phyloP scores from a whole-genome alignment of 2,329 filamentous ascomycete species.

The Aspergillus intermedius region DNA sequence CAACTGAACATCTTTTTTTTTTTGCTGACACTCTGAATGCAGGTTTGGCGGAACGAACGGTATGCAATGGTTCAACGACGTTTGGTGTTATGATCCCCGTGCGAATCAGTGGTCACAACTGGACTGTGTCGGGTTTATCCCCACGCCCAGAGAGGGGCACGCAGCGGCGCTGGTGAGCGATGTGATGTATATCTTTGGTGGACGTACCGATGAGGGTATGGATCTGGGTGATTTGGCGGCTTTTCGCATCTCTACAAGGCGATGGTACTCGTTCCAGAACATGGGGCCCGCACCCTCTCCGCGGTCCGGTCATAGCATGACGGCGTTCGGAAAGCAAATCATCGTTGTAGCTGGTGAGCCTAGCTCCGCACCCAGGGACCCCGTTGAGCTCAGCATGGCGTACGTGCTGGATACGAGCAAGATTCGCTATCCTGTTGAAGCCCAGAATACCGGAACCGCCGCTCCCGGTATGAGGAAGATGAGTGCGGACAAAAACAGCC shows the following conservation, averaged over 20 bases:
- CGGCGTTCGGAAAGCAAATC: conserved; percentile 83
- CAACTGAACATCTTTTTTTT: neutral
- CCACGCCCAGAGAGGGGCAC: conserved; percentile 86
- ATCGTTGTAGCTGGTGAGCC: conserved; percentile 92
- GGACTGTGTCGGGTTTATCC: conserved; percentile 97
- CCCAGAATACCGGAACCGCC: conserved; percentile 34
- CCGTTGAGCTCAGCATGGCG: conserved; percentile 77
- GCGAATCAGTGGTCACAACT: conserved; percentile 78
- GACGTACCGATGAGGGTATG: conserved; percentile 84
- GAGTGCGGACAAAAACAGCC: conserved; percentile 39
- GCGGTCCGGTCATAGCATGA: conserved; percentile 96
- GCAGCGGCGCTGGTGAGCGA: conserved; percentile 90
- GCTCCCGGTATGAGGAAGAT: conserved; percentile 36
- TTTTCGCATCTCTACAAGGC: conserved; percentile 69
- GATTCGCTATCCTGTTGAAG: conserved; percentile 88
- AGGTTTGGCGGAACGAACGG: conserved; percentile 98
- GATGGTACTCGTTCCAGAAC: conserved; percentile 99
- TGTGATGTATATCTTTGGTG: conserved; percentile 99
- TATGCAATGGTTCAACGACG: conserved; percentile 96
- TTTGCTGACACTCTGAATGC: conserved; percentile 2
- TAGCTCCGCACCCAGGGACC: conserved; percentile 73
- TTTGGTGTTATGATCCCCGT: conserved; percentile 89
- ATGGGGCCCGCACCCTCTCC: conserved; percentile 96
- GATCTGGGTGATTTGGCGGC: conserved; percentile 92
- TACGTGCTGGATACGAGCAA: conserved; percentile 94